Percentiles rank a stretch among this genome's conserved stretches.
These are phyloP conservation scores for Cicer chorassanicum DNA, from an alignment of 306 rosid genomes.

Conservation along the genomic window DNA sequence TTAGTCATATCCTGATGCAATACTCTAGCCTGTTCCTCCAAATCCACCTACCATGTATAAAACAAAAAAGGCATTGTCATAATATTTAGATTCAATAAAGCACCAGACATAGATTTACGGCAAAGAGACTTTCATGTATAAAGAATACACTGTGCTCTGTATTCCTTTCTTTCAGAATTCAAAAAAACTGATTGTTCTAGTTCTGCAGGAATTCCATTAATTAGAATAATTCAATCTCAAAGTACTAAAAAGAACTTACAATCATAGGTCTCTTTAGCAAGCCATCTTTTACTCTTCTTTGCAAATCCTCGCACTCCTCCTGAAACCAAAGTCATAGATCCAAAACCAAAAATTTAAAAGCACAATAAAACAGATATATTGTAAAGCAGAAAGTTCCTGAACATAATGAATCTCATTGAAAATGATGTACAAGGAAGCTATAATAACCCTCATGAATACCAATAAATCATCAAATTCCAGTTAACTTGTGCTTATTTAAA, in stretches of 20 bases:
- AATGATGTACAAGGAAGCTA: constrained; percentile 7
- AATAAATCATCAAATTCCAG: constrained; percentile 31
- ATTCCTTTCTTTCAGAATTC: constrained; percentile 39
- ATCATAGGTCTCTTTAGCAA: constrained; percentile 62
- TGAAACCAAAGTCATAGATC: constrained; percentile 49
- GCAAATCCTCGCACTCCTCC: constrained; percentile 86
- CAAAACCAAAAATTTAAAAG: constrained; percentile 39
- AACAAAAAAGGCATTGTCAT: constrained; percentile 36
- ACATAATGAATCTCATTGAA: constrained; percentile 22
- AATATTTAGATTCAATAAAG: constrained; percentile 36
- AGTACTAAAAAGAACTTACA: constrained; percentile 55
- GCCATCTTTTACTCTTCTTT: constrained; percentile 67
- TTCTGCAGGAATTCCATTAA: constrained; percentile 36
- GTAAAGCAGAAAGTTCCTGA: constrained; percentile 27
- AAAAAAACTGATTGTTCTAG: constrained; percentile 22
- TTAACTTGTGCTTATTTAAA: constrained; percentile 12
- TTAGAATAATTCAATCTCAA: constrained; percentile 20
- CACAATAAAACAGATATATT: constrained; percentile 29
- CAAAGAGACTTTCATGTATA: constrained; percentile 8
- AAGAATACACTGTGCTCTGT: constrained; percentile 8
- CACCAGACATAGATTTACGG: constrained; percentile 19
- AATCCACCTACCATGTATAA: constrained; percentile 67
- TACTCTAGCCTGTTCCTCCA: constrained; percentile 66
- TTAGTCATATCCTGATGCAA: constrained; percentile 84
- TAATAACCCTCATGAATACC: constrained; percentile 1